Evolutionary conservation across 371 early-diverging fungal genomes (phyloP).

Genomic region (Lichtheimia corymbifera): DNA sequence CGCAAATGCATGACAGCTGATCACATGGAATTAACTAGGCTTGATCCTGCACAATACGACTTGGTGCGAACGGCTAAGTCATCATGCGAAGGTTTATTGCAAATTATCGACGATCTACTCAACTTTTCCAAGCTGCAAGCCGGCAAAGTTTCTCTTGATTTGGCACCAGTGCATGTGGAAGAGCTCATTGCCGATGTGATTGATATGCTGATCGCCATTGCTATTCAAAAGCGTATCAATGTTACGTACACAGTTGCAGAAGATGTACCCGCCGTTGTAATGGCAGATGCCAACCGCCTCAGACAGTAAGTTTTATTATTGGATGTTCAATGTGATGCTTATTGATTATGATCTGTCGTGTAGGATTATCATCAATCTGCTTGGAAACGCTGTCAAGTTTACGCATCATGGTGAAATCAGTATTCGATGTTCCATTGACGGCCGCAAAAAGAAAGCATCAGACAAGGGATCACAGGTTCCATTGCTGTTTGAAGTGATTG

Average conservation of each 20-base stretch:
- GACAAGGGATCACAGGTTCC: conserved; percentile 17
- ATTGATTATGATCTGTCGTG: neutral
- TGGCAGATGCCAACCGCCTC: conserved; percentile 54
- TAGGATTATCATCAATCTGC: conserved; percentile 38
- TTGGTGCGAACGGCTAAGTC: conserved; percentile 61
- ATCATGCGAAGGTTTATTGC: conserved; percentile 56
- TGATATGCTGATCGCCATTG: conserved; percentile 55
- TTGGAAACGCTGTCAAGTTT: conserved; percentile 43
- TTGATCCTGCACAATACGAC: conserved; percentile 58
- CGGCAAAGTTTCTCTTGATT: conserved; percentile 58
- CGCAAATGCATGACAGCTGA: too few species aligned
- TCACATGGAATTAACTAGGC: neutral
- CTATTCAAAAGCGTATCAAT: conserved; percentile 50
- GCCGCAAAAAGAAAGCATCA: conserved; percentile 4
- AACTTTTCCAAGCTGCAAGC: conserved; percentile 68
- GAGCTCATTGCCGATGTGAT: conserved; percentile 58
- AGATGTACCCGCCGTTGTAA: conserved; percentile 32
- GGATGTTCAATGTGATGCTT: neutral
- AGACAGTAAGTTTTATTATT: conserved; percentile 30
- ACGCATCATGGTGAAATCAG: neutral
- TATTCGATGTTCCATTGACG: conserved; percentile 37
- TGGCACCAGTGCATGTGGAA: conserved; percentile 50
- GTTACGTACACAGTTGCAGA: conserved; percentile 44
- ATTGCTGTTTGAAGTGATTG: conserved; percentile 40
- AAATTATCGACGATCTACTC: conserved; percentile 63